Conservation (phyloP, 805 yeast species). For the Candida succiphila region DNA sequence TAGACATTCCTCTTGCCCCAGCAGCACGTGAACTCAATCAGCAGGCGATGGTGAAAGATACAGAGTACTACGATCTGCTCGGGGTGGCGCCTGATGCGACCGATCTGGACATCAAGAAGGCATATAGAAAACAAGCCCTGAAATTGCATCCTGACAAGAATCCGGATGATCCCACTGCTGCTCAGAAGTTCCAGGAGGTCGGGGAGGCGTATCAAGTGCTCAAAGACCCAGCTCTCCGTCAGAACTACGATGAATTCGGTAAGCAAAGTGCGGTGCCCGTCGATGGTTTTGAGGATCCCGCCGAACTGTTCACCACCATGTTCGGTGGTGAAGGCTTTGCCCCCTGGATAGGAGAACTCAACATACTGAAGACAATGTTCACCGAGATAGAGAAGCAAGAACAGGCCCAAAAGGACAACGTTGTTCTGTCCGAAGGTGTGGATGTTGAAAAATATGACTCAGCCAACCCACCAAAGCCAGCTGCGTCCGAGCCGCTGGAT, state of each 20-base stretch:
- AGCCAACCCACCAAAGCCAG: background rate
- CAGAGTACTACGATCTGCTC: conserved; percentile 60
- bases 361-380: conserved; percentile 67
- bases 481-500: background rate
- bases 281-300: conserved; percentile 70
- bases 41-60: conserved; percentile 60
- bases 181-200: conserved; percentile 53
- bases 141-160: conserved; percentile 77
- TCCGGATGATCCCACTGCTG: conserved; percentile 67
- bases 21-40: no score
- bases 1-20: no score
- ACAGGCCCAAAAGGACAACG: conserved; percentile 16
- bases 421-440: conserved; percentile 1
- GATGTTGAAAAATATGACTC: conserved; percentile 5
- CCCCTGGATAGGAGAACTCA: conserved; percentile 81
- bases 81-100: conserved; percentile 50
- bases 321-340: conserved; percentile 89
- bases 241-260: conserved; percentile 67
- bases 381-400: conserved; percentile 18
- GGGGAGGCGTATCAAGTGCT: conserved; percentile 73
- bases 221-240: conserved; percentile 52
- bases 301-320: conserved; percentile 58
- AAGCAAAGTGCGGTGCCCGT: conserved; percentile 61
- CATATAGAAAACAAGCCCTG: conserved; percentile 68
- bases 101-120: conserved; percentile 63